Evolutionary conservation across 2,329 filamentous ascomycete genomes (phyloP).

Genomic region (Trichoderma koningii): DNA sequence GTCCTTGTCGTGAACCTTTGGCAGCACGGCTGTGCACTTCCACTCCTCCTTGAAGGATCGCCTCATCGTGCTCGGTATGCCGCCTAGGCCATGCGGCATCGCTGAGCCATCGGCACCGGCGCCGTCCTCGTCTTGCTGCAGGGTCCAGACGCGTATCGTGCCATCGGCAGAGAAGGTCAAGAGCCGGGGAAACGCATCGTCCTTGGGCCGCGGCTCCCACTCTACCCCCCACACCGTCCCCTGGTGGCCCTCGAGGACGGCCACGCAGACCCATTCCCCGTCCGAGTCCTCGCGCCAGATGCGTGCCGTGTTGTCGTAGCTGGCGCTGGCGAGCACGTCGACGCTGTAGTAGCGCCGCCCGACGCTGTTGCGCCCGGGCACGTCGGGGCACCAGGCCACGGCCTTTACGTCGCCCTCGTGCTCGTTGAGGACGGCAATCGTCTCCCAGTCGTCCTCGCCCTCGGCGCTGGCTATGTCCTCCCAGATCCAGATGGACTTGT

Average conservation of each 20-base stretch:
- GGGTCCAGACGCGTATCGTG: conserved; percentile 77
- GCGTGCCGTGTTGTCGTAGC: conserved; percentile 89
- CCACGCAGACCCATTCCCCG: conserved; percentile 87
- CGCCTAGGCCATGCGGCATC: conserved; percentile 51
- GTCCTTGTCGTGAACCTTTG: conserved; percentile 73
- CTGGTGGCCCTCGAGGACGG: conserved; percentile 74
- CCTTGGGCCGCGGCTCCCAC: conserved; percentile 57
- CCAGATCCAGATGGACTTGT: conserved; percentile 98
- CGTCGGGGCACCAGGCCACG: conserved; percentile 84
- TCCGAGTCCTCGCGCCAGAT: conserved; percentile 89
- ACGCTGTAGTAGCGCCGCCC: conserved; percentile 53
- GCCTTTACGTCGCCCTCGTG: conserved; percentile 95
- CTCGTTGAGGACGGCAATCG: conserved; percentile 89
- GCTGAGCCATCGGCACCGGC: conserved; percentile 37
- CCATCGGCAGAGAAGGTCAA: conserved; percentile 84
- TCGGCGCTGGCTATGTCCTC: conserved; percentile 76
- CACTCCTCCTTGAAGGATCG: conserved; percentile 78
- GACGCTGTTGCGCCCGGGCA: conserved; percentile 47
- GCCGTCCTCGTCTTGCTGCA: conserved; percentile 58
- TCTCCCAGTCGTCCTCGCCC: conserved; percentile 94
- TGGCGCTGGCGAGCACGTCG: conserved; percentile 83
- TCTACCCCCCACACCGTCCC: conserved; percentile 91
- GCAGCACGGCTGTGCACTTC: conserved; percentile 75
- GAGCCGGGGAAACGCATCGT: conserved; percentile 60
- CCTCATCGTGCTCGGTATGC: conserved; percentile 88